Conservation (phyloP, 768 basidiomycete genomes). For the Tylopilus sp. region DNA sequence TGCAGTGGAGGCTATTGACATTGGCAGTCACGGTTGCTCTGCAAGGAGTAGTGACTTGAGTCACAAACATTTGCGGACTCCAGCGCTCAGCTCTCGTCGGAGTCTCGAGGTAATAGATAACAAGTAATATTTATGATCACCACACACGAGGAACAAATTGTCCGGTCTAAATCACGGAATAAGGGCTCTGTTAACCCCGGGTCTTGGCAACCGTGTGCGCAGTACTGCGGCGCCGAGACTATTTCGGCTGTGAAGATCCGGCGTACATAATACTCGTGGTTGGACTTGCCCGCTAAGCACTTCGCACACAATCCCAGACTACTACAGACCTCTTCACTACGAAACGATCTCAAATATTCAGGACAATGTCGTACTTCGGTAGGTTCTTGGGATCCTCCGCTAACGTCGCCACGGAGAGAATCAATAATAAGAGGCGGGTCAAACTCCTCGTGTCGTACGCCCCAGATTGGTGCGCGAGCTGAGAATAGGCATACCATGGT, state of each 20-base stretch:
- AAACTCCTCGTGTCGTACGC: slow-evolving; percentile 61
- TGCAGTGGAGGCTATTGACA: slow-evolving; percentile 26
- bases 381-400: slow-evolving; percentile 5
- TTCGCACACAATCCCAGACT: background rate
- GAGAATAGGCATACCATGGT: background rate
- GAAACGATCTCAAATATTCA: background rate
- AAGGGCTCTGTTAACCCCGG: too few species aligned
- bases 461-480: slow-evolving; percentile 64
- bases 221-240: too few species aligned
- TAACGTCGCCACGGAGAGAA: slow-evolving; percentile 15
- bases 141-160: too few species aligned
- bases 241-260: too few species aligned
- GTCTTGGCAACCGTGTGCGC: too few species aligned
- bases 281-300: background rate
- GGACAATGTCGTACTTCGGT: slow-evolving; percentile 13
- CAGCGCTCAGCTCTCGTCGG: too few species aligned
- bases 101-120: too few species aligned
- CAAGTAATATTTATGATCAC: too few species aligned
- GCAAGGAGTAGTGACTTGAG: too few species aligned
- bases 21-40: too few species aligned
- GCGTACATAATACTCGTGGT: background rate
- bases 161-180: too few species aligned
- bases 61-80: too few species aligned
- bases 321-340: background rate
- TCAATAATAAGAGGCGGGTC: slow-evolving; percentile 28